Conservation (phyloP, 2,329 filamentous ascomycete species). For the Calonectria honghensis region DNA sequence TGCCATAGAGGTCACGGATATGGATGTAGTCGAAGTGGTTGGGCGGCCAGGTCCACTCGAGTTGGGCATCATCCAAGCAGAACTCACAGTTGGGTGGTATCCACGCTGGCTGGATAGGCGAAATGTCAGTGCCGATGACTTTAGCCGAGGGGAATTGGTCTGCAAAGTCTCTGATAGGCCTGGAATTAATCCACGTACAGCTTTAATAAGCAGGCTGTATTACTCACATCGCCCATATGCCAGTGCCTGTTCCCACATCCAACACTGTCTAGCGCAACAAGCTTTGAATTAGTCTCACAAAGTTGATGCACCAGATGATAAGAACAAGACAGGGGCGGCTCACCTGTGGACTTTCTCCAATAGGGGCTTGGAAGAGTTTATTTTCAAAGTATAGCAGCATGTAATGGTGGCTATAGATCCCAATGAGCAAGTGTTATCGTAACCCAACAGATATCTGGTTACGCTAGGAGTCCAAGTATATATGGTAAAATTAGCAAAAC, state of each 20-base stretch:
- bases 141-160: conserved; percentile 41
- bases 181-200: background rate
- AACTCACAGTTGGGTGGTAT: conserved; percentile 39
- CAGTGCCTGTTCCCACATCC: conserved; percentile 39
- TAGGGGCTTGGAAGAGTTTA: conserved; percentile 44
- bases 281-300: conserved; percentile 3
- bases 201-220: background rate
- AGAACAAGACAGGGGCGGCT: background rate
- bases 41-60: conserved; percentile 42
- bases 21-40: conserved; percentile 45
- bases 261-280: conserved; percentile 29
- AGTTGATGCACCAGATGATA: background rate
- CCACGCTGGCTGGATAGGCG: conserved; percentile 38
- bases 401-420: conserved; percentile 37
- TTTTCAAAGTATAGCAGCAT: conserved; percentile 46
- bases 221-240: conserved; percentile 38
- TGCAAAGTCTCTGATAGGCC: conserved; percentile 37
- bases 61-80: conserved; percentile 37
- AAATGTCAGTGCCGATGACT: conserved; percentile 43
- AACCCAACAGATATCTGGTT: background rate
- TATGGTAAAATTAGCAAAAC: conserved; percentile 14
- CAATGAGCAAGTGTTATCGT: background rate
- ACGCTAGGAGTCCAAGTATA: too few species aligned
- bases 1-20: conserved; percentile 43
- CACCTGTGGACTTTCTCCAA: conserved; percentile 31